A percentile compares a stretch with the other conserved stretches of the same genome.
Conservation (phyloP, 2,329 filamentous ascomycete genomes). For the Fusarium pseudocircinatum region DNA sequence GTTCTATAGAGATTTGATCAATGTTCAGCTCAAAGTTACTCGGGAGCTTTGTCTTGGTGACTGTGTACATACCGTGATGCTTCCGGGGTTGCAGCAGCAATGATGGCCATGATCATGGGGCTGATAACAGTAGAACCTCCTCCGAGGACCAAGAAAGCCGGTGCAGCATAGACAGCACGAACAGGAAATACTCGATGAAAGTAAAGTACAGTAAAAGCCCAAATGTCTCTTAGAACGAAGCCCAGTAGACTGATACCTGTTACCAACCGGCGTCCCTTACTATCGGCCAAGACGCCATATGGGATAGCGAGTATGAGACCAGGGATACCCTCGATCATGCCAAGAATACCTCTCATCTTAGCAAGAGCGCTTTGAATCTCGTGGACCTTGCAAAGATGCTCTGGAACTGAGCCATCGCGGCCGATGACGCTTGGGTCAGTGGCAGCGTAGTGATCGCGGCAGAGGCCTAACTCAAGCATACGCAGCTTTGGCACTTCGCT, state of each 20-base stretch:
- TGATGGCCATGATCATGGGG: slow-evolving; percentile 1
- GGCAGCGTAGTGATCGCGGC: neutral
- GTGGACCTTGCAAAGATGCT: neutral
- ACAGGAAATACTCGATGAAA: neutral
- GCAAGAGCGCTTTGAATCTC: neutral
- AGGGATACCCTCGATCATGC: neutral
- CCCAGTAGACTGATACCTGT: neutral
- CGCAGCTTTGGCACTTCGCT: neutral
- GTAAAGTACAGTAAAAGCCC: neutral
- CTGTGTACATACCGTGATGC: neutral
- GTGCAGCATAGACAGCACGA: neutral
- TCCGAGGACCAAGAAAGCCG: neutral
- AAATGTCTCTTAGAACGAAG: neutral
- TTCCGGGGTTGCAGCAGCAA: neutral
- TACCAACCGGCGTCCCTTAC: neutral
- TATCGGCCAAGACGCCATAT: neutral
- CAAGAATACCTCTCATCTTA: neutral
- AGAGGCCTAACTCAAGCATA: neutral
- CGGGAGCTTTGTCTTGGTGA: too few relatives aligned
- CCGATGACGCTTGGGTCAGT: neutral
- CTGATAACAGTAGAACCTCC: neutral
- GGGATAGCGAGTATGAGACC: neutral
- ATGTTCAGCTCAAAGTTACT: too few relatives aligned
- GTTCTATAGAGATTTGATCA: neutral
- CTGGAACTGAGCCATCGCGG: neutral